Base-by-base conservation (phyloP, 139 green algal genomes). In the Micractinium sp. region DNA sequence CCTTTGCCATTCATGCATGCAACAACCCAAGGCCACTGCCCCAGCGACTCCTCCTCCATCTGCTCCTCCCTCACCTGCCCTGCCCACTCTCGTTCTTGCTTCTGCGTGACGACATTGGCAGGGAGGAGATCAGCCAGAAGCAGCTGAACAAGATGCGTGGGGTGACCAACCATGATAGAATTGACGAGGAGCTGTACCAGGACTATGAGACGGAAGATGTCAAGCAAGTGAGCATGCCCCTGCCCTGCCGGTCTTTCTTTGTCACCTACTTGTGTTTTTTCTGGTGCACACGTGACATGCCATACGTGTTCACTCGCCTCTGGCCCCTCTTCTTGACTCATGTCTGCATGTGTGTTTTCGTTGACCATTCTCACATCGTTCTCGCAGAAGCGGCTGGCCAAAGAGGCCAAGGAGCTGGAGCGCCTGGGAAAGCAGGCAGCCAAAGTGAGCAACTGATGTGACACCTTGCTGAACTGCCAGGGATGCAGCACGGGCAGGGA, bases 141-240 rank as follows among this genome's bases (percentile, higher is more conserved):
- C 91, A 87, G 13, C 94, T 99, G 60, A 97, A 99, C 91, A 85
- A 71, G 23, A 94, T 98, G 33, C 87, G 97, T 0, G 97, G 97
- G 27, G 89, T 99, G n/a, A 91, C 93, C 36, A 94, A 97, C 87
- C 92, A 95, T 35, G 94, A 96, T 31, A 90, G 97, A 1, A 81
- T 97, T 27, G 97, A 99, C 87, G 96, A 96, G 82, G 90, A 92
- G 79, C 93, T 99, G 61, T 99, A 99, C 93, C 92, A 97, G 1
- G 97, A 99, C 90, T 98, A 94, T 91, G 97, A 99, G 90, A 97
- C 93, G 27, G 96, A 98, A 35, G 93, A 94, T 0, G 93, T 92
- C 0, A 91, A 86, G 33, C 95, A 97, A 93, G 96, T 95, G 75
- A 27, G 78, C 38, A n/a, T n/a, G n/a, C n/a, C n/a, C 47, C 47